These are phyloP conservation scores for Yamagishiella unicocca DNA, from an alignment of 139 green algal genomes.

Conservation along the genomic window DNA sequence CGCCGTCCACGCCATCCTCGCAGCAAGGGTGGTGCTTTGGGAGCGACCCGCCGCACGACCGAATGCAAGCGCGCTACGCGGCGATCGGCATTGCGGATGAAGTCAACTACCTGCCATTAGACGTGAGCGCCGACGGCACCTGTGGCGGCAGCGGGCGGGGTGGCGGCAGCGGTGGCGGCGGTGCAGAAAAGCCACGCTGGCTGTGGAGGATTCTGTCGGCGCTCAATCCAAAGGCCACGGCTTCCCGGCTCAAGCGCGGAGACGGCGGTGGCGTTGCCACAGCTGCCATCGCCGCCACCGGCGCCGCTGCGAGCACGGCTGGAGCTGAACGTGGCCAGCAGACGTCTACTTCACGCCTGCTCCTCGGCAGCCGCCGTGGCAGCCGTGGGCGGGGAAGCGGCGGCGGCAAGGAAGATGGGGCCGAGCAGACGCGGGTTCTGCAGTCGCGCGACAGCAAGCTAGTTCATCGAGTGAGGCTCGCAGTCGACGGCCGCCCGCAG, in stretches of 20 bases:
- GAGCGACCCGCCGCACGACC: neutral
- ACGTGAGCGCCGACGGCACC: neutral
- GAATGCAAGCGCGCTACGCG: neutral
- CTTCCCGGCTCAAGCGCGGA: too few relatives aligned
- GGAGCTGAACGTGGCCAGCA: too few relatives aligned
- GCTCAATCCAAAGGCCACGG: too few relatives aligned
- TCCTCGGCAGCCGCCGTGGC: too few relatives aligned
- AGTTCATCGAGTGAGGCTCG: neutral
- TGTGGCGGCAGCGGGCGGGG: too few relatives aligned
- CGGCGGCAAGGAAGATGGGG: neutral
- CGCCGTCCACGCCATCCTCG: neutral
- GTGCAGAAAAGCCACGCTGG: too few relatives aligned
- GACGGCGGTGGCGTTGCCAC: too few relatives aligned
- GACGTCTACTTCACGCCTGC: too few relatives aligned
- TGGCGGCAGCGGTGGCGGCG: neutral
- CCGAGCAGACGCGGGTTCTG: neutral
- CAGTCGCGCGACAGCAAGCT: neutral
- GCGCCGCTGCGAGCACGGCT: too few relatives aligned
- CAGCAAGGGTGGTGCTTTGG: neutral
- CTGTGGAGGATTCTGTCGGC: too few relatives aligned
- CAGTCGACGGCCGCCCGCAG: neutral
- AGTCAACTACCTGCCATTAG: neutral
- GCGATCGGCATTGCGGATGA: neutral
- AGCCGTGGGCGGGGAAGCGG: neutral
- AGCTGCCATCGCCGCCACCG: too few relatives aligned